phyloP scores from a whole-genome alignment of 1,139 yeast genomes.

The Taphrina communis region DNA sequence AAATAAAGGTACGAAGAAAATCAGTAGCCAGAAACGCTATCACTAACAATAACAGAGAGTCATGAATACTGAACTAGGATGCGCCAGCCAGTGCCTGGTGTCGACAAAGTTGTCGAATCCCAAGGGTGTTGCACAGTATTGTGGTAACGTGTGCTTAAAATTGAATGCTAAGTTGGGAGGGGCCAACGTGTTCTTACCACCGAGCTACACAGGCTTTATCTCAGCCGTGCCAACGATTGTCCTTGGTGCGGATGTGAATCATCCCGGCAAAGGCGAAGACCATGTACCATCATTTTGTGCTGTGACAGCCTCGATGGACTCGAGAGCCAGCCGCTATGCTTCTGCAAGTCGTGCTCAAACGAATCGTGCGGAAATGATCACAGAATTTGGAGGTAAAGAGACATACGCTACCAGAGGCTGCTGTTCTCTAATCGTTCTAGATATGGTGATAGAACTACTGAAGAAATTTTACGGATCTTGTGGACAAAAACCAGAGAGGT shows the following conservation, averaged over 20 bases:
- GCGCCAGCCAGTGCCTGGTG: conserved; percentile 43
- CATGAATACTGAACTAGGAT: conserved; percentile 43
- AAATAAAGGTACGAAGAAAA: conserved; percentile 32
- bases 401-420: neutral
- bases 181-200: conserved; percentile 43
- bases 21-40: neutral
- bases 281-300: conserved; percentile 49
- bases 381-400: conserved; percentile 47
- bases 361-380: conserved; percentile 48
- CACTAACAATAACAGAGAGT: conserved; percentile 1
- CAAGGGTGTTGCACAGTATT: conserved; percentile 42
- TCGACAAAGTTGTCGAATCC: conserved; percentile 34
- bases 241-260: conserved; percentile 51
- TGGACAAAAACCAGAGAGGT: conserved; percentile 47
- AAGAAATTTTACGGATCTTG: conserved; percentile 46
- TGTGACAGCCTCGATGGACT: conserved; percentile 50
- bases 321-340: conserved; percentile 48
- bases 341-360: conserved; percentile 49
- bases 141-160: conserved; percentile 47
- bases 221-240: conserved; percentile 45
- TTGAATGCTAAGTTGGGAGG: conserved; percentile 47
- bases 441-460: conserved; percentile 48
- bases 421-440: conserved; percentile 1
- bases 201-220: conserved; percentile 32
- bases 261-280: conserved; percentile 45